phyloP scores from a whole-genome alignment of 805 yeast species.

The Myxozyma sirexii region DNA sequence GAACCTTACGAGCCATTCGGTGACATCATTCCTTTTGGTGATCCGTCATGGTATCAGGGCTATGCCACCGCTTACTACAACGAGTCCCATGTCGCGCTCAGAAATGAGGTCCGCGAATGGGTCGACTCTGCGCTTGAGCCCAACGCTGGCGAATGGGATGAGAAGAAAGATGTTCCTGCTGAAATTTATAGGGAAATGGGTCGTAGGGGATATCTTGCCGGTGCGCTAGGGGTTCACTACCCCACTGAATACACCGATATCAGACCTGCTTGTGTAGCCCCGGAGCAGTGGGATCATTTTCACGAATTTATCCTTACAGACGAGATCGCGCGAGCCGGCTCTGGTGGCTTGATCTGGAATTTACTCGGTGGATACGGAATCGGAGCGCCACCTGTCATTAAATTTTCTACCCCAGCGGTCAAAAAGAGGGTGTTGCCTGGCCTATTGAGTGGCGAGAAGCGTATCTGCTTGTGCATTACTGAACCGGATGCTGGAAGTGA shows the following conservation, averaged over 20 bases:
- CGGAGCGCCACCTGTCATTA: slow-evolving; percentile 47
- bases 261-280: slow-evolving; percentile 44
- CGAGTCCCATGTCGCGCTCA: slow-evolving; percentile 47
- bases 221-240: slow-evolving; percentile 44
- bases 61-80: slow-evolving; percentile 45
- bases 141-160: slow-evolving; percentile 50
- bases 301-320: slow-evolving; percentile 47
- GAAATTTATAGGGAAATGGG: slow-evolving; percentile 42
- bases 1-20: slow-evolving; percentile 34
- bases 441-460: slow-evolving; percentile 44
- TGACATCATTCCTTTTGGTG: slow-evolving; percentile 46
- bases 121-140: slow-evolving; percentile 46
- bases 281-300: slow-evolving; percentile 46
- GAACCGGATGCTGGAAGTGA: slow-evolving; percentile 52
- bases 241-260: slow-evolving; percentile 45
- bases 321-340: slow-evolving; percentile 46
- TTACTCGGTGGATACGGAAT: slow-evolving; percentile 48
- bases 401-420: slow-evolving; percentile 41
- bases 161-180: slow-evolving; percentile 41
- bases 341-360: slow-evolving; percentile 49
- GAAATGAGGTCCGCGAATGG: slow-evolving; percentile 47
- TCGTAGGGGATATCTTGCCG: slow-evolving; percentile 47
- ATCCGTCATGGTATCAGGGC: slow-evolving; percentile 48
- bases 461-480: slow-evolving; percentile 48
- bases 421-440: slow-evolving; percentile 46